phyloP scores from a whole-genome alignment of 495 filamentous ascomycete species.

The Lophiotrema nucula region DNA sequence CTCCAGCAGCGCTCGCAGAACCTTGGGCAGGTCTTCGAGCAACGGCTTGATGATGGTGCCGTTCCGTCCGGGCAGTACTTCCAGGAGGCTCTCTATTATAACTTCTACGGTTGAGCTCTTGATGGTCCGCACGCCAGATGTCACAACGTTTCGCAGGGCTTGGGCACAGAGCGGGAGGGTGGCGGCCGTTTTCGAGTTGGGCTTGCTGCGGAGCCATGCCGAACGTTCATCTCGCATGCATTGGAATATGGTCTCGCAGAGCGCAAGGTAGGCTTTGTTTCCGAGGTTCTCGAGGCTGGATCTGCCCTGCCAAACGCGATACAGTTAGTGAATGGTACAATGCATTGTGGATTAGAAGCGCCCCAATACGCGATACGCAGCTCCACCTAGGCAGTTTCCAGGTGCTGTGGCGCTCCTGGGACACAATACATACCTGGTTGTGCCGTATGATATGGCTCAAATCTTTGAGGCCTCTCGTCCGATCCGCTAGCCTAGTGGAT shows the following conservation, averaged over 20 bases:
- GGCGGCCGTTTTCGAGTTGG: slow-evolving; percentile 47
- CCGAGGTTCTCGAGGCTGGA: slow-evolving; percentile 56
- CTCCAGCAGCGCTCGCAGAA: slow-evolving; percentile 65
- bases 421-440: slow-evolving; percentile 46
- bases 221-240: slow-evolving; percentile 66
- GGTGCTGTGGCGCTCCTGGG: too few species aligned
- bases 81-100: slow-evolving; percentile 75
- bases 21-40: slow-evolving; percentile 73
- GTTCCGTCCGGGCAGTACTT: slow-evolving; percentile 64
- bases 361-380: too few species aligned
- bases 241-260: slow-evolving; percentile 79
- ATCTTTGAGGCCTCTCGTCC: slow-evolving; percentile 46
- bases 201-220: slow-evolving; percentile 56
- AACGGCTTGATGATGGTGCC: slow-evolving; percentile 70
- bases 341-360: too few species aligned
- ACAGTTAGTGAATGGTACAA: too few species aligned
- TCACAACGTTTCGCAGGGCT: slow-evolving; percentile 67
- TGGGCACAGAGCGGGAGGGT: slow-evolving; percentile 71
- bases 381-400: too few species aligned
- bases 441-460: slow-evolving; percentile 63
- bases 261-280: slow-evolving; percentile 75
- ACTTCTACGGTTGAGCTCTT: slow-evolving; percentile 73
- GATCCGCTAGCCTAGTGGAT: slow-evolving; percentile 28
- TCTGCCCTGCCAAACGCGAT: too few species aligned
- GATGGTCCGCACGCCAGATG: slow-evolving; percentile 64